Evolutionary conservation across 1,139 yeast species (phyloP).

Genomic region (Blastobotrys raffinosifermentans): DNA sequence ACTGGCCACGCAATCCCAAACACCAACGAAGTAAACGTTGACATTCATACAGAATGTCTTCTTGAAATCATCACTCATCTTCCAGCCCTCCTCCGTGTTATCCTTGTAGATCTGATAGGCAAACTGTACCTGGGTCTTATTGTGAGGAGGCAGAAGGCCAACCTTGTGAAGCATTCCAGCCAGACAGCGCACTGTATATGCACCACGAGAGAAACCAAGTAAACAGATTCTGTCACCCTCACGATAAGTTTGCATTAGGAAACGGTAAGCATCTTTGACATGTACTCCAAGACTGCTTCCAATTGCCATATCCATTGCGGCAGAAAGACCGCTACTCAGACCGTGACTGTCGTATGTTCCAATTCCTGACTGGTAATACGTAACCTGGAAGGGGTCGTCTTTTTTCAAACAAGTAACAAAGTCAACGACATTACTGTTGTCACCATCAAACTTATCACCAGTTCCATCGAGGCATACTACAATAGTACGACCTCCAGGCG

Average conservation of each 20-base stretch:
- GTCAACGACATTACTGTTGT: conserved; percentile 35
- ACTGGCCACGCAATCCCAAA: conserved; percentile 39
- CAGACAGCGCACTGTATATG: conserved; percentile 36
- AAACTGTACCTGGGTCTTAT: conserved; percentile 10
- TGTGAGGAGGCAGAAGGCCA: conserved; percentile 10
- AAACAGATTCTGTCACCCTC: conserved; percentile 33
- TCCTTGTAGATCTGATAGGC: conserved; percentile 14
- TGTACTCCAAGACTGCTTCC: conserved; percentile 34
- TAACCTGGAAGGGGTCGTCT: conserved; percentile 27
- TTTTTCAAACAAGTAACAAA: conserved; percentile 32
- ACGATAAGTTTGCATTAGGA: conserved; percentile 30
- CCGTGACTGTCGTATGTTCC: conserved; percentile 29
- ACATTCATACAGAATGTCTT: conserved; percentile 11
- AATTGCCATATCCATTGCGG: conserved; percentile 29
- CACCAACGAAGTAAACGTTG: conserved; percentile 36
- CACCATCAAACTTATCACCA: conserved; percentile 32
- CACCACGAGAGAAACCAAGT: conserved; percentile 38
- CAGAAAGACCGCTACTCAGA: conserved; percentile 11
- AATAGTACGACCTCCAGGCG: conserved; percentile 7
- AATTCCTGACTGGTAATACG: conserved; percentile 39
- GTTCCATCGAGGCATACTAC: conserved; percentile 39
- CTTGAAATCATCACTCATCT: conserved; percentile 8
- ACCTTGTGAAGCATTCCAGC: conserved; percentile 36
- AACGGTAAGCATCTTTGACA: conserved; percentile 35
- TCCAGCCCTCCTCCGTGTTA: conserved; percentile 9